Evolutionary conservation across 2,329 filamentous ascomycete species (phyloP).

Genomic region (Chaetomium globosum): DNA sequence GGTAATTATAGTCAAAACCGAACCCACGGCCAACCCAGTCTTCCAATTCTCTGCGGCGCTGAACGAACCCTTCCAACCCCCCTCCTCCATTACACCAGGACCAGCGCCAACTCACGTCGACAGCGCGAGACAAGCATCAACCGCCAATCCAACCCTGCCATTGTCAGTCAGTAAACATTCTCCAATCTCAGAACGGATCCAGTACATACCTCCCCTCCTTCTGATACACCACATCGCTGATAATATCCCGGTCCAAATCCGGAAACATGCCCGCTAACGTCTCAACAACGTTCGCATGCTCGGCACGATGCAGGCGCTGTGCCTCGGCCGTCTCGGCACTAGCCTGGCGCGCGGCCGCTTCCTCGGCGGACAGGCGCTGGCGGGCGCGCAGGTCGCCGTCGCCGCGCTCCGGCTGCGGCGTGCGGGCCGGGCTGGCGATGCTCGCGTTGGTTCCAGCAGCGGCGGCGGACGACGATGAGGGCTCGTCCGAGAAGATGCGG

Average conservation of each 20-base stretch:
- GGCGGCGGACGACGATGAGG: conserved; percentile 40
- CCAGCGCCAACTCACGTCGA: conserved; percentile 44
- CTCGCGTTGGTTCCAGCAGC: conserved; percentile 34
- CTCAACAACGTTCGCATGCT: conserved; percentile 90
- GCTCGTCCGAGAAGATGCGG: conserved; percentile 82
- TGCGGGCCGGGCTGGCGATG: conserved; percentile 45
- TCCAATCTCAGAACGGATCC: conserved; percentile 39
- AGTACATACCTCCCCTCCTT: conserved; percentile 83
- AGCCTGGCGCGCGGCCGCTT: conserved; percentile 86
- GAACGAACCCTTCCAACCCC: neutral
- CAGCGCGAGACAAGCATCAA: conserved; percentile 80
- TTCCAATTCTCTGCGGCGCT: neutral
- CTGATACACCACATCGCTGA: conserved; percentile 93
- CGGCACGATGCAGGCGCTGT: conserved; percentile 75
- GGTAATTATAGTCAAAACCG: neutral
- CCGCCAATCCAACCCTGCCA: conserved; percentile 75
- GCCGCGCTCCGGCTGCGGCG: conserved; percentile 42
- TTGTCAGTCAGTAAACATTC: conserved; percentile 11
- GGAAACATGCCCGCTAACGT: conserved; percentile 97
- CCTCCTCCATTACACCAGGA: neutral
- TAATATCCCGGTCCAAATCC: conserved; percentile 88
- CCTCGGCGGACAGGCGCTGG: conserved; percentile 69
- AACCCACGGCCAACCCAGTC: neutral
- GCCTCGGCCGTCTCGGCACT: conserved; percentile 89
- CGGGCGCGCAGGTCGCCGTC: conserved; percentile 44